Conservation (phyloP, 805 yeast species). For the Saccharomycopsis malanga region DNA sequence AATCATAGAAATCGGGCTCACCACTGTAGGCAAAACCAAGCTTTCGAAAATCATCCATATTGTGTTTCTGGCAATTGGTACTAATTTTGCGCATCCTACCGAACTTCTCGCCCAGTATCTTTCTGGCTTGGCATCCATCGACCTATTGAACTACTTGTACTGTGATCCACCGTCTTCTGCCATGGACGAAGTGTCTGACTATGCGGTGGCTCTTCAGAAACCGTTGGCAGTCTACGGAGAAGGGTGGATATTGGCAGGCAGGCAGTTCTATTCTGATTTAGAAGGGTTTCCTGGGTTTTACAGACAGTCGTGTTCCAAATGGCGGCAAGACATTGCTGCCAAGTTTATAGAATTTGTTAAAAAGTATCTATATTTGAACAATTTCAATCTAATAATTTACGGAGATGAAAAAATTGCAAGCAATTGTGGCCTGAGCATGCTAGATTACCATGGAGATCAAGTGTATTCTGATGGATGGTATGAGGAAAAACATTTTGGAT, state of each 20-base stretch:
- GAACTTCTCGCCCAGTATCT: neutral
- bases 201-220: slow-evolving; percentile 36
- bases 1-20: neutral
- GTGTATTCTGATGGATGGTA: neutral
- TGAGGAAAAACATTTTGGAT: slow-evolving; percentile 31
- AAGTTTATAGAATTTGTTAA: slow-evolving; percentile 32
- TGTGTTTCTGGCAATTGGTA: neutral
- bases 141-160: slow-evolving; percentile 33
- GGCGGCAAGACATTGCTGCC: slow-evolving; percentile 39
- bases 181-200: slow-evolving; percentile 41
- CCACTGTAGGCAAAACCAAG: neutral
- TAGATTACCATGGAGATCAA: too few relatives aligned
- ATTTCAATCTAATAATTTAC: slow-evolving; percentile 31
- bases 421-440: too few relatives aligned
- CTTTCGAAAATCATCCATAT: neutral
- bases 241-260: slow-evolving; percentile 39
- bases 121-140: neutral
- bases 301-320: slow-evolving; percentile 28
- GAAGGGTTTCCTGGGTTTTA: slow-evolving; percentile 23
- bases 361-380: slow-evolving; percentile 26
- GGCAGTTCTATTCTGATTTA: slow-evolving; percentile 28
- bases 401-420: slow-evolving; percentile 29
- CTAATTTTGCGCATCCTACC: neutral
- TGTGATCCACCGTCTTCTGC: slow-evolving; percentile 33
- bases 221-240: slow-evolving; percentile 29